These are phyloP conservation scores for Golubevia sp. DNA, from an alignment of 1,284 basidiomycete species.

Conservation along the genomic window DNA sequence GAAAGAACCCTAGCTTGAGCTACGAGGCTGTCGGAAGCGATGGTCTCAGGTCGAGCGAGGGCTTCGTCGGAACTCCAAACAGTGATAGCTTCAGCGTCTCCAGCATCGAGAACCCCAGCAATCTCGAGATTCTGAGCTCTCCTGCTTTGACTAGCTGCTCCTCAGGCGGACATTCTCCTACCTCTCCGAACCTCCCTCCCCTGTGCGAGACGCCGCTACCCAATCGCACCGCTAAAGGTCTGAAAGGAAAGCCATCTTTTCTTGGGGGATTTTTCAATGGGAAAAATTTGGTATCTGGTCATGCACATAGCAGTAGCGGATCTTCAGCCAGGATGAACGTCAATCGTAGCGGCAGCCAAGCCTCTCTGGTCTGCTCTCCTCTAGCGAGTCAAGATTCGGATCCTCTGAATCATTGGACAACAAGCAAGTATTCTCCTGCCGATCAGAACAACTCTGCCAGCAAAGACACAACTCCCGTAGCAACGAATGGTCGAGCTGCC, in stretches of 20 bases:
- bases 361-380: neutral
- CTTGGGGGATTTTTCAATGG: no score
- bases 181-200: no score
- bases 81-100: neutral
- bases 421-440: neutral
- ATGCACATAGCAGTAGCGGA: neutral
- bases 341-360: neutral
- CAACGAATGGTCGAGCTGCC: neutral
- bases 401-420: neutral
- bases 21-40: constrained; percentile 80
- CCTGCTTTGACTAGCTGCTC: no score
- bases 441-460: no score
- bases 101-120: neutral
- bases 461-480: neutral
- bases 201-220: no score
- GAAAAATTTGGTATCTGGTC: neutral
- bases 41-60: neutral
- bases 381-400: neutral
- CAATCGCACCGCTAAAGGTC: no score
- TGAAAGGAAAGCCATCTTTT: no score
- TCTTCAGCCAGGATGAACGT: neutral
- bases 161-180: no score
- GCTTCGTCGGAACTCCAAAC: neutral
- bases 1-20: constrained; percentile 82
- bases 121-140: neutral